phyloP scores from a whole-genome alignment of 768 basidiomycete genomes.

The Pleurotus cornucopiae region DNA sequence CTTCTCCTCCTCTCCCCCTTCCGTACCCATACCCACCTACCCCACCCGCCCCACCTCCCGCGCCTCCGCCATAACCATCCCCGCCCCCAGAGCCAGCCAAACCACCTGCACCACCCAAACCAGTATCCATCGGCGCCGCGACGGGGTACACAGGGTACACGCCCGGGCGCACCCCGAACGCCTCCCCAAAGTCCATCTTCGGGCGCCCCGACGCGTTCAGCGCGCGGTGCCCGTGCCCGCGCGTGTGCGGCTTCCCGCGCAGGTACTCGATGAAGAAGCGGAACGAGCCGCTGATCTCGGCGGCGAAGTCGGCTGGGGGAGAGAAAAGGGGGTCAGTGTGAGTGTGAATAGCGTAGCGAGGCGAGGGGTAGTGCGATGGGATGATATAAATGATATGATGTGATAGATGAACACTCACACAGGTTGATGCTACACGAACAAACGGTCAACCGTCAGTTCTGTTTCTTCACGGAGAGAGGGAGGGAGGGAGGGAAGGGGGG shows the following conservation, averaged over 20 bases:
- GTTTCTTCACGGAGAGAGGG: no score
- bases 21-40: background rate
- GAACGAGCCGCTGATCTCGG: slow-evolving; percentile 62
- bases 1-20: background rate
- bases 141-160: no score
- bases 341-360: background rate
- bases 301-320: slow-evolving; percentile 53
- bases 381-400: no score
- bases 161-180: slow-evolving; percentile 27
- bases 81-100: background rate
- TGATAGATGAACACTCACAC: slow-evolving; percentile 13
- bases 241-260: slow-evolving; percentile 21
- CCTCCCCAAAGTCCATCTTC: slow-evolving; percentile 28
- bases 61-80: no score
- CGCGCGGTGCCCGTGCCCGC: slow-evolving; percentile 12
- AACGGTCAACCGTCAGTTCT: no score
- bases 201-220: background rate
- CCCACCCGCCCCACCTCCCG: background rate
- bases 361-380: no score
- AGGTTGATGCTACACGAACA: slow-evolving; percentile 26
- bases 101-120: background rate
- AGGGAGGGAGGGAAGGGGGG: background rate
- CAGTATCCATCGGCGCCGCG: background rate
- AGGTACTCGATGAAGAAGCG: slow-evolving; percentile 51
- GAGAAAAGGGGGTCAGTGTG: background rate